phyloP scores from a whole-genome alignment of 495 filamentous ascomycete species.

The Aspergillus bertholletiae region DNA sequence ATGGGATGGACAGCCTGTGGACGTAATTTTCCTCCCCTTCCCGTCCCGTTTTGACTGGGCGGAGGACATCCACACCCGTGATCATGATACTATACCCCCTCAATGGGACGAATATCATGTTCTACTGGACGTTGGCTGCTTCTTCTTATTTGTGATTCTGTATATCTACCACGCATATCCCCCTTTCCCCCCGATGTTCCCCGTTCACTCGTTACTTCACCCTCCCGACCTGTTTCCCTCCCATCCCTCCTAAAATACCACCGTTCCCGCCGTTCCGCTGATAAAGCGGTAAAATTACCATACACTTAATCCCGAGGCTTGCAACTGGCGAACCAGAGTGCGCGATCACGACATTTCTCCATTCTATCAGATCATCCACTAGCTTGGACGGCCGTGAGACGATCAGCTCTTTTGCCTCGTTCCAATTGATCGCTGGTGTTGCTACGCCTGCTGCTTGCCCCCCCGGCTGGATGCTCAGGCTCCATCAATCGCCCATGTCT shows the following conservation, averaged over 20 bases:
- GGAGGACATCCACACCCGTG: not conserved
- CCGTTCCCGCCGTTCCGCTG: not conserved
- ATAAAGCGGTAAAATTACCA: constrained; percentile 22
- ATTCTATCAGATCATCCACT: constrained; percentile 48
- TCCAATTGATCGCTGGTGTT: not conserved
- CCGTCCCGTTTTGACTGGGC: not conserved
- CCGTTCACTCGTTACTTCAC: not conserved
- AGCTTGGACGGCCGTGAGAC: constrained; percentile 23
- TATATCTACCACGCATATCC: not conserved
- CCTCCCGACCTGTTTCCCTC: not conserved
- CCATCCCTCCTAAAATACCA: too few relatives aligned
- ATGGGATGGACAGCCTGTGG: not conserved
- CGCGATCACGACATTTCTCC: constrained; percentile 51
- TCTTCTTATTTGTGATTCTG: not conserved
- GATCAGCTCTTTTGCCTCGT: constrained; percentile 11
- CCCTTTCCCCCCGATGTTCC: not conserved
- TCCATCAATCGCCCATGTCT: constrained; percentile 7
- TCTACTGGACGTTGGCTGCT: not conserved
- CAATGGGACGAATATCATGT: not conserved
- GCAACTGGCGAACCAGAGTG: constrained; percentile 26
- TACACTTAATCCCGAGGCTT: constrained; percentile 3
- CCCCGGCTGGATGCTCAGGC: constrained; percentile 17
- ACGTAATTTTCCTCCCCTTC: not conserved
- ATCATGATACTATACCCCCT: not conserved
- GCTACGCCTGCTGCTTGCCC: not conserved